Conservation (phyloP, 805 yeast genomes). For the Ogataea sp. region DNA sequence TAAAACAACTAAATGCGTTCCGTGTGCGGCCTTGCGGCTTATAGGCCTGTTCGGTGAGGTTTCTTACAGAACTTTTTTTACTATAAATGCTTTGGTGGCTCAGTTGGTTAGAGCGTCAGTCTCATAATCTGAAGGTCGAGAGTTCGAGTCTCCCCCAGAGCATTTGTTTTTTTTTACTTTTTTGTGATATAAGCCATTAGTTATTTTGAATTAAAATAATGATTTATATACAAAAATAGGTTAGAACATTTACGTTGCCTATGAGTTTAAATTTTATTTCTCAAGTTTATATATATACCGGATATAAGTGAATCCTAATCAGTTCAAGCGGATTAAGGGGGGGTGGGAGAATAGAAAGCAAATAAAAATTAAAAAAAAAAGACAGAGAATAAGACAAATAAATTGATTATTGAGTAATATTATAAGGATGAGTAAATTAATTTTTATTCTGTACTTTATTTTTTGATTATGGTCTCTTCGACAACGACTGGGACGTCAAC, state of each 20-base stretch:
- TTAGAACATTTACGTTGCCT: too few relatives aligned
- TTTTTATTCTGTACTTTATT: too few relatives aligned
- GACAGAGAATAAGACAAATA: too few relatives aligned
- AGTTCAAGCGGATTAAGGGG: too few relatives aligned
- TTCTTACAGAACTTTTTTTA: background rate
- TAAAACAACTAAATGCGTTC: too few relatives aligned
- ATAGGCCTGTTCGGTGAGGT: background rate
- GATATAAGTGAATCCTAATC: too few relatives aligned
- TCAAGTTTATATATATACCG: too few relatives aligned
- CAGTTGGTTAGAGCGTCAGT: constrained; percentile 14
- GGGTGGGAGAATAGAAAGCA: too few relatives aligned
- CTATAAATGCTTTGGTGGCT: constrained; percentile 11
- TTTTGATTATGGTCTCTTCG: constrained; percentile 22
- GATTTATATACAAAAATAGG: too few relatives aligned
- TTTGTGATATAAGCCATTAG: background rate
- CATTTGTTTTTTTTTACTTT: constrained; percentile 5
- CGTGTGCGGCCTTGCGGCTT: background rate
- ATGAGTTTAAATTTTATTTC: too few relatives aligned
- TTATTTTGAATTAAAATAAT: background rate
- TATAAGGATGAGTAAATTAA: background rate
- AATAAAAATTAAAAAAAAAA: too few relatives aligned
- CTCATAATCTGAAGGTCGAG: constrained; percentile 14
- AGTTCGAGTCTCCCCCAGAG: constrained; percentile 13
- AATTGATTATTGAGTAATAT: too few relatives aligned
- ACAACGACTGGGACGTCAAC: constrained; percentile 43